Evolutionary conservation across 108 stramenopile genomes (phyloP).

Genomic region (Pseudonitzschia delicatissima): DNA sequence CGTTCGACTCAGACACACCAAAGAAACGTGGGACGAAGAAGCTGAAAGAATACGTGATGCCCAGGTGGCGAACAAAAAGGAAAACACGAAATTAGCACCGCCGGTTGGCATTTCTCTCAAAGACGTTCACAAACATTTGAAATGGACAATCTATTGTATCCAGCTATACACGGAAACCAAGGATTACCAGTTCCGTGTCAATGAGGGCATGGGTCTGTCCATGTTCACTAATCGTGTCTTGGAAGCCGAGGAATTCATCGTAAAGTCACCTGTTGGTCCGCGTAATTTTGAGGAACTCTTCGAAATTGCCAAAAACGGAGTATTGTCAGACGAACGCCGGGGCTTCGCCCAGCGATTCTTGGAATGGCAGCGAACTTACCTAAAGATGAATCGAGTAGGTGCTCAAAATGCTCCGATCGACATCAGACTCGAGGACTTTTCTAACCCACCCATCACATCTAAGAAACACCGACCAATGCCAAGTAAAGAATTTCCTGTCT

Average conservation of each 20-base stretch:
- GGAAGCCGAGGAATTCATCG: not conserved
- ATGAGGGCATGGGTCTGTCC: not conserved
- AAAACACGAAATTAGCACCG: no score
- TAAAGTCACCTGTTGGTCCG: not conserved
- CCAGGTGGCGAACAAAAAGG: no score
- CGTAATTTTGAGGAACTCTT: not conserved
- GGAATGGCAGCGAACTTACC: not conserved
- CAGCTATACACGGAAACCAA: slow-evolving; percentile 7
- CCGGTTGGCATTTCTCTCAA: no score
- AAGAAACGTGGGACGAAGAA: slow-evolving; percentile 35
- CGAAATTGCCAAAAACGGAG: no score
- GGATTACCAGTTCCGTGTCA: not conserved
- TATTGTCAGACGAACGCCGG: not conserved
- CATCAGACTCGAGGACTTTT: not conserved
- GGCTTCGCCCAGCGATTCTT: slow-evolving; percentile 1
- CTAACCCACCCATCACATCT: not conserved
- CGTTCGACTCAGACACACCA: slow-evolving; percentile 34
- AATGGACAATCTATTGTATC: slow-evolving; percentile 3
- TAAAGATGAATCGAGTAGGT: not conserved
- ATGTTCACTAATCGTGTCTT: not conserved
- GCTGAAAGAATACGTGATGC: slow-evolving; percentile 7
- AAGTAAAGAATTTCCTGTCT: not conserved
- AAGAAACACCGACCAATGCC: not conserved
- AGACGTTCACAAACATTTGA: slow-evolving; percentile 4
- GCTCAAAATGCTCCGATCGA: not conserved